Evolutionary conservation across 2,329 filamentous ascomycete genomes (phyloP).

Genomic region (Phialemonium atrogriseum): DNA sequence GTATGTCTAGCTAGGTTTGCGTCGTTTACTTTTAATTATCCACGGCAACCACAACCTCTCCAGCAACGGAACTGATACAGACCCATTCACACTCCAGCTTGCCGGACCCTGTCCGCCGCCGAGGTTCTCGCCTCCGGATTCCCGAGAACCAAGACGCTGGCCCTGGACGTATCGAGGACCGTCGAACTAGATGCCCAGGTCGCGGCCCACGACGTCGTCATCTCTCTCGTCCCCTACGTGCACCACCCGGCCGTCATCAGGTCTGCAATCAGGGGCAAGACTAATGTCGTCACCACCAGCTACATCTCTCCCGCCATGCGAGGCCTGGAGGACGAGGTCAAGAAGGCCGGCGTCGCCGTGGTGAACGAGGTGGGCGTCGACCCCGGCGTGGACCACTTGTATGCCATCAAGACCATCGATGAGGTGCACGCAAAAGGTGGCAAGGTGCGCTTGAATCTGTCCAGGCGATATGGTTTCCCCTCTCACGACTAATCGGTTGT

Average conservation of each 20-base stretch:
- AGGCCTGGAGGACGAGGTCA: slow-evolving; percentile 51
- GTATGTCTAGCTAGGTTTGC: too few species aligned
- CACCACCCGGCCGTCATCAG: slow-evolving; percentile 46
- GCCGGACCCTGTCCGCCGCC: background rate
- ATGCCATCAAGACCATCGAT: background rate
- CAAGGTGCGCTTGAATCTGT: too few species aligned
- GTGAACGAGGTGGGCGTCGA: slow-evolving; percentile 64
- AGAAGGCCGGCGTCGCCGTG: slow-evolving; percentile 63
- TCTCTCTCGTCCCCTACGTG: slow-evolving; percentile 16
- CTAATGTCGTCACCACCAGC: slow-evolving; percentile 67
- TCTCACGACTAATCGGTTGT: background rate
- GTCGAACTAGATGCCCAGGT: slow-evolving; percentile 10
- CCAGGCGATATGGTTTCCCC: too few species aligned
- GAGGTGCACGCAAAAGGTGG: background rate
- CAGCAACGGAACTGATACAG: too few species aligned
- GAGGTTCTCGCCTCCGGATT: background rate
- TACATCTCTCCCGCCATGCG: slow-evolving; percentile 64
- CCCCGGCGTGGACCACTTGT: slow-evolving; percentile 46
- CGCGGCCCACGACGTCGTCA: slow-evolving; percentile 12
- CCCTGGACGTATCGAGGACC: slow-evolving; percentile 12
- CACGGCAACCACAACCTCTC: too few species aligned
- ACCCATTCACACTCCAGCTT: too few species aligned
- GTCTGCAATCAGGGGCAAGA: slow-evolving; percentile 60
- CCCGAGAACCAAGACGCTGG: background rate
- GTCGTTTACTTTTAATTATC: too few species aligned